A percentile compares a stretch with the other conserved stretches of the same genome.
phyloP scores from a whole-genome alignment of 2,329 filamentous ascomycete genomes.

The Colletotrichum sp. region DNA sequence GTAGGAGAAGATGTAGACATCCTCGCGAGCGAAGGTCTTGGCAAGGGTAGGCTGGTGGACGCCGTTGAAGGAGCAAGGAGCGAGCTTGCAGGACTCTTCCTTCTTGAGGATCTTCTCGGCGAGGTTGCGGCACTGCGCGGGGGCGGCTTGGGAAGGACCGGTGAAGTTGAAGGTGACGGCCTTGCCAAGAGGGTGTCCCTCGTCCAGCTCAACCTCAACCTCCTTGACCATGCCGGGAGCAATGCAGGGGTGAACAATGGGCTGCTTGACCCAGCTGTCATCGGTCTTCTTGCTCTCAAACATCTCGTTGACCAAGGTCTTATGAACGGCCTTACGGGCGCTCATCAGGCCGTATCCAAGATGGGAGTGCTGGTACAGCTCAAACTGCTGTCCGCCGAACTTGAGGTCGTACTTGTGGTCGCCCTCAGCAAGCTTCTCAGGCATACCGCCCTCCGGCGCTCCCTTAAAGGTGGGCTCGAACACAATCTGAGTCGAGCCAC shows the following conservation, averaged over 20 bases:
- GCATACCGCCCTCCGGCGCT: constrained; percentile 76
- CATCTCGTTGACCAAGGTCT: constrained; percentile 74
- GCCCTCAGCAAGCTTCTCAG: constrained; percentile 82
- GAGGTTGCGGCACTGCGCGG: constrained; percentile 87
- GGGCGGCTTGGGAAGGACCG: constrained; percentile 75
- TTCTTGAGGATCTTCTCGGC: constrained; percentile 93
- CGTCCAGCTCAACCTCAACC: constrained; percentile 74
- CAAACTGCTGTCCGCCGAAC: constrained; percentile 90
- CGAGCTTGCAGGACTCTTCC: constrained; percentile 78
- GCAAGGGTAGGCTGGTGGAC: constrained; percentile 90
- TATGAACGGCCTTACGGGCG: constrained; percentile 86
- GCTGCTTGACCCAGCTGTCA: constrained; percentile 70
- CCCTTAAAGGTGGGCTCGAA: constrained; percentile 94
- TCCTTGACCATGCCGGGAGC: constrained; percentile 77
- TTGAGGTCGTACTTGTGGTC: constrained; percentile 95
- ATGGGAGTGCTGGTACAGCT: constrained; percentile 97
- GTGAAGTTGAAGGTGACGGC: constrained; percentile 81
- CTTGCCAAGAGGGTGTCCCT: constrained; percentile 68
- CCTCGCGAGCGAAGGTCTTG: constrained; percentile 91
- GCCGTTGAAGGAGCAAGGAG: constrained; percentile 98
- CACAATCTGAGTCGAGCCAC: constrained; percentile 97
- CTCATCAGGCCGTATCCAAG: constrained; percentile 97
- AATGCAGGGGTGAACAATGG: constrained; percentile 86
- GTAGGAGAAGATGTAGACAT: constrained; percentile 96
- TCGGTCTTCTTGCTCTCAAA: constrained; percentile 66